These are phyloP conservation scores for Xylaria sp. DNA, from an alignment of 2,329 filamentous ascomycete species.

Conservation along the genomic window DNA sequence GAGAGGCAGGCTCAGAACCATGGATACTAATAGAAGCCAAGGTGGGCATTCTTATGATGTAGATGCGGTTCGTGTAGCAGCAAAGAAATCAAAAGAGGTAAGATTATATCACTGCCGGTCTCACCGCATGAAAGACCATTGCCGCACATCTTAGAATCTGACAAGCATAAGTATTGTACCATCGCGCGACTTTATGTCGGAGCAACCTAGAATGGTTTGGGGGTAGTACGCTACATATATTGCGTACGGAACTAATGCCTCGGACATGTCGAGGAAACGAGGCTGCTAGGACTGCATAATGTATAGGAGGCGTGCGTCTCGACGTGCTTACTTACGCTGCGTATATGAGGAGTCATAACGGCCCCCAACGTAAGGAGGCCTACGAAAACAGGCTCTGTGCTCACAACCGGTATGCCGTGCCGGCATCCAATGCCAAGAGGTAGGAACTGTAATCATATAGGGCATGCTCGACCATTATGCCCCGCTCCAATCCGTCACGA, in stretches of 20 bases:
- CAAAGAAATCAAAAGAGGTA: background rate
- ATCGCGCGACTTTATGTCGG: slow-evolving; percentile 3
- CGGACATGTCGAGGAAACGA: slow-evolving; percentile 1
- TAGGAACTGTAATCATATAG: slow-evolving; percentile 13
- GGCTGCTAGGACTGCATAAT: slow-evolving; percentile 2
- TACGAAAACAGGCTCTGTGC: slow-evolving; percentile 6
- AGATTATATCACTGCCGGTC: background rate
- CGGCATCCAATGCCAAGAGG: slow-evolving; percentile 1
- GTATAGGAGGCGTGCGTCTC: background rate
- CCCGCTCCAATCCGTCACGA: slow-evolving; percentile 12
- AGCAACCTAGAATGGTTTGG: slow-evolving; percentile 8
- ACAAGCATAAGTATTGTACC: slow-evolving; percentile 8
- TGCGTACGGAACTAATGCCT: background rate
- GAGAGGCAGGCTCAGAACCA: background rate
- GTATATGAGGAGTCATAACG: slow-evolving; percentile 17
- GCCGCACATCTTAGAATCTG: slow-evolving; percentile 10
- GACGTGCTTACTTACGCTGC: background rate
- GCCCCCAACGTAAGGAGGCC: slow-evolving; percentile 11
- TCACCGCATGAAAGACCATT: background rate
- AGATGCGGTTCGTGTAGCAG: background rate
- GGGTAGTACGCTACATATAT: background rate
- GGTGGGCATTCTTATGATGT: background rate
- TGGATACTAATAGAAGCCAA: background rate
- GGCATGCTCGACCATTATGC: slow-evolving; percentile 9
- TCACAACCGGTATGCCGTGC: slow-evolving; percentile 4